Evolutionary conservation across 306 rosid genomes (phyloP).

Genomic region (Ceratonia siliqua): DNA sequence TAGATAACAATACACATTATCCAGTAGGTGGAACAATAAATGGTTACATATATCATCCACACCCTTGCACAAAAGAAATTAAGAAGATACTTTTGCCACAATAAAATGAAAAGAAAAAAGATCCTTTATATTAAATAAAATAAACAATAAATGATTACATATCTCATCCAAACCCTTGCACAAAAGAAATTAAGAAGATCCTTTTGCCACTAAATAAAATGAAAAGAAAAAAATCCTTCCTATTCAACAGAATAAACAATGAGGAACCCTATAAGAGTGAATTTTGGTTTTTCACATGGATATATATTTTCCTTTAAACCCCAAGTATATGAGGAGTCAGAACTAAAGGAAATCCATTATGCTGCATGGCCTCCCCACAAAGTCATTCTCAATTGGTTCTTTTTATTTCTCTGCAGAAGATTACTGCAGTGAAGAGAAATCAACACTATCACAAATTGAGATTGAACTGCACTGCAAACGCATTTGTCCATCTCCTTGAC

Average conservation of each 20-base stretch:
- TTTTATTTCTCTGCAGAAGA: constrained; percentile 2
- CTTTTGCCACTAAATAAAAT: neutral
- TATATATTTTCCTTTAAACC: neutral
- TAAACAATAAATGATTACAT: neutral
- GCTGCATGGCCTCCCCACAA: neutral
- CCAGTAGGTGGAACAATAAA: constrained; percentile 14
- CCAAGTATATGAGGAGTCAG: neutral
- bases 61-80: constrained; percentile 8
- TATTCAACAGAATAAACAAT: neutral
- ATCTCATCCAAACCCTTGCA: neutral
- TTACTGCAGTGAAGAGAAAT: constrained; percentile 15
- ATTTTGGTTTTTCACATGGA: neutral
- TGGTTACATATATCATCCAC: neutral
- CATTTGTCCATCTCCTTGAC: neutral
- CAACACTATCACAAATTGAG: neutral
- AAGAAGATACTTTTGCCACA: constrained; percentile 1
- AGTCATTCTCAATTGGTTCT: constrained; percentile 3
- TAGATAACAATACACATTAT: neutral
- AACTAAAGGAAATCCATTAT: neutral
- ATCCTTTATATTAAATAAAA: neutral
- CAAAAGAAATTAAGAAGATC: constrained; percentile 20
- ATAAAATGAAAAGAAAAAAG: neutral
- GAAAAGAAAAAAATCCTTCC: neutral
- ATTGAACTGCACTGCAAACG: neutral
- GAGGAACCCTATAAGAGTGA: neutral